A percentile compares a stretch with the other conserved stretches of the same genome.
phyloP scores from a whole-genome alignment of 768 basidiomycete species.

The Boletus insuetus region DNA sequence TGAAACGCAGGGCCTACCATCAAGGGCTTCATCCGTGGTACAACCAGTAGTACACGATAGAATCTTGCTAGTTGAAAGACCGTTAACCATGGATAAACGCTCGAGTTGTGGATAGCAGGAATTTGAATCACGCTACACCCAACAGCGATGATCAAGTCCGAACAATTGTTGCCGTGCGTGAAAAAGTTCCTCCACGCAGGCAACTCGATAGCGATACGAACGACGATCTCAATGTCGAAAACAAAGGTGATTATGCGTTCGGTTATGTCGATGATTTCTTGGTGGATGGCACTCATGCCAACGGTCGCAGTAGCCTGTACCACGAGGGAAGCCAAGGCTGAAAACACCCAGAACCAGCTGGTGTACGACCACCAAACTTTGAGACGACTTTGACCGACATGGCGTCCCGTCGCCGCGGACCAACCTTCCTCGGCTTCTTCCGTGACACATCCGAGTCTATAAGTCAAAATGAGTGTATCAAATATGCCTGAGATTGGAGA shows the following conservation, averaged over 20 bases:
- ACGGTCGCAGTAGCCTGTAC: conserved; percentile 69
- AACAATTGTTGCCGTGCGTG: conserved; percentile 53
- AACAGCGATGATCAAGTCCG: conserved; percentile 76
- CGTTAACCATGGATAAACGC: conserved; percentile 84
- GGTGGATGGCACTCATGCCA: conserved; percentile 44
- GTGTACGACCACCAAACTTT: conserved; percentile 58
- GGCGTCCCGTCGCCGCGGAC: conserved; percentile 45
- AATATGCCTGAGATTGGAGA: neutral
- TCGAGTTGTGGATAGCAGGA: conserved; percentile 63
- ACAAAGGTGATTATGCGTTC: conserved; percentile 77
- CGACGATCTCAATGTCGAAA: conserved; percentile 85
- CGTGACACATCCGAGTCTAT: conserved; percentile 37
- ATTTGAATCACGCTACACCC: conserved; percentile 80
- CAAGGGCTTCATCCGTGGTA: conserved; percentile 86
- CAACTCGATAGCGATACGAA: conserved; percentile 66
- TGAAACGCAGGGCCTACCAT: conserved; percentile 45
- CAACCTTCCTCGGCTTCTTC: conserved; percentile 67
- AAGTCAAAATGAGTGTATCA: neutral
- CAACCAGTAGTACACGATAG: conserved; percentile 87
- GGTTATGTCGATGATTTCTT: conserved; percentile 53
- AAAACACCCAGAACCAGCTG: conserved; percentile 69
- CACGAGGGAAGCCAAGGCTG: conserved; percentile 67
- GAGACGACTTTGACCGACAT: conserved; percentile 44
- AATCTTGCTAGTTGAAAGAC: conserved; percentile 83
- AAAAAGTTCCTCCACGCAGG: conserved; percentile 86